Evolutionary conservation across 257 asterid species (phyloP).

Genomic region (Fraxinus cuspidata): DNA sequence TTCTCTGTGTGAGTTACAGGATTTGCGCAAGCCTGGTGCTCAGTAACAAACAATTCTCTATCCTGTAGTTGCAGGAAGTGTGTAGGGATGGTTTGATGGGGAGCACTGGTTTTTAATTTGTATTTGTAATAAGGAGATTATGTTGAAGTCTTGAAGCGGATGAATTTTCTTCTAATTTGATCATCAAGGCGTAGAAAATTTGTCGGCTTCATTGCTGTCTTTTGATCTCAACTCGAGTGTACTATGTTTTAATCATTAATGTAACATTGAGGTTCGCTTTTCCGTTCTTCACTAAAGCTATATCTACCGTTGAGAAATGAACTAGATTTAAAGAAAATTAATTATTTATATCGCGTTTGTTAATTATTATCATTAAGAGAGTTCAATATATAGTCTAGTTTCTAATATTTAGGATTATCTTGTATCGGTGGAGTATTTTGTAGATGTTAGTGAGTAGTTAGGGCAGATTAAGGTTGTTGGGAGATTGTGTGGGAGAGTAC

Average conservation of each 20-base stretch:
- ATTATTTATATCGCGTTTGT: too few relatives aligned
- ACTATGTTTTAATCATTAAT: not conserved
- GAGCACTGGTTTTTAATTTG: slow-evolving; percentile 34
- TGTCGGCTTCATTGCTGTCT: slow-evolving; percentile 37
- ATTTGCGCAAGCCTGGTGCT: slow-evolving; percentile 52
- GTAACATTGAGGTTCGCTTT: not conserved
- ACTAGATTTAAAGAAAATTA: too few relatives aligned
- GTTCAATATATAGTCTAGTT: too few relatives aligned
- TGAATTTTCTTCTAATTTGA: slow-evolving; percentile 38
- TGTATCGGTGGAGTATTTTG: too few relatives aligned
- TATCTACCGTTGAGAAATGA: too few relatives aligned
- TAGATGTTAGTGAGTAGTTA: too few relatives aligned
- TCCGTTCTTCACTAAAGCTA: not conserved
- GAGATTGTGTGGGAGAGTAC: too few relatives aligned
- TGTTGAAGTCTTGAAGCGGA: slow-evolving; percentile 41
- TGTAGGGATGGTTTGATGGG: slow-evolving; percentile 40
- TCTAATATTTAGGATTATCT: too few relatives aligned
- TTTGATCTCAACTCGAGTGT: not conserved
- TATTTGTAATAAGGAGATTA: slow-evolving; percentile 19
- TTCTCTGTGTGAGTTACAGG: not conserved
- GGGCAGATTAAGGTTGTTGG: too few relatives aligned
- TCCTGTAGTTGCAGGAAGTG: slow-evolving; percentile 5
- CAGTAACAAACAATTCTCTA: slow-evolving; percentile 56
- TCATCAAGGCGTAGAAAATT: slow-evolving; percentile 27
- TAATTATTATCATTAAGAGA: too few relatives aligned